Base-by-base conservation (phyloP, 768 basidiomycete genomes). In the Melanogaster broomeanus region DNA sequence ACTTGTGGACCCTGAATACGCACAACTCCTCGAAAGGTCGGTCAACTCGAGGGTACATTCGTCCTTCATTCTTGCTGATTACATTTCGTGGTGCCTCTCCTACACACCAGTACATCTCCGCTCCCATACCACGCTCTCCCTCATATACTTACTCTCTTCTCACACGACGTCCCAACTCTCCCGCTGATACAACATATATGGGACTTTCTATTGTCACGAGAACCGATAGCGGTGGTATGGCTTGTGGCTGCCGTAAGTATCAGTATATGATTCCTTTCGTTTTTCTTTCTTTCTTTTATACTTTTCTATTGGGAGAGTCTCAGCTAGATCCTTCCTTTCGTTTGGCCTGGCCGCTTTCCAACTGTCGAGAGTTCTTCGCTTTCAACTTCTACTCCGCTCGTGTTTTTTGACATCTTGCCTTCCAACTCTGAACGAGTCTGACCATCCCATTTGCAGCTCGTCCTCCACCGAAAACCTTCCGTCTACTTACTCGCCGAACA, bases 91-190 rank as follows among this genome's bases (percentile, higher is more conserved):
- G 37, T 30, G 35, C 54, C 40, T 41, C 21, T 27, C 13, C 12
- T 24, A n/a, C n/a, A 31, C 33, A 18, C 6, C 51, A 91, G 88
- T 46, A 81, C 77, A 24, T 82, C 89, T 0, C 90, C 89, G 0
- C 75, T 95, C 2, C 94, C 94, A 0, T 96, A 93, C 63, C 91
- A 88, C 64, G 90, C 93, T 0, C 79, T 98, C 16, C 90, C 93
- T 4, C 90, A 93, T 70, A 81, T 97, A 28, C 75, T 98, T 30
- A 96, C 93, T 0, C 79, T 96, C 27, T 93, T 98, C 72, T 85
- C 94, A 11, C 94, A 98, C 66, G 93, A 97, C 59, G 79, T 93
- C 50, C 91, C 94, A 8, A 90, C 89, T 2, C 78, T 96, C n/a
- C 80, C 87, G 5, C 83, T 94, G 34, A 88, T 93, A 24, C 93